Evolutionary conservation across 176 grass and related monocot genomes (phyloP), one percentile per base, ranked within the genome.

Genomic region (Oryza rufipogon): DNA sequence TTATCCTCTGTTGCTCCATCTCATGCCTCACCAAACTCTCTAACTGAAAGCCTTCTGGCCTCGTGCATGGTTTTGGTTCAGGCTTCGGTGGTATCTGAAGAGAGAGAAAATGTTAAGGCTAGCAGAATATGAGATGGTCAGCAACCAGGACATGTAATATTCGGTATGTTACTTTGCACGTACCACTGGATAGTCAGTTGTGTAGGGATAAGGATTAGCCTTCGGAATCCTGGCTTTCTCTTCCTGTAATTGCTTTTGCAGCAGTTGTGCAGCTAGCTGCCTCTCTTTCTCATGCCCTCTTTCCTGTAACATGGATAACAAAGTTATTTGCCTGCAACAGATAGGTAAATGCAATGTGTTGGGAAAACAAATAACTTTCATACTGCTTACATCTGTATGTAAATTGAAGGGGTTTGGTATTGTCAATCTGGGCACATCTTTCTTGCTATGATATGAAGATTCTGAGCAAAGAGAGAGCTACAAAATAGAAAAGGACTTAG

Each of bases 101-200:
- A 77, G 7, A 48, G 63, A 36, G 67, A 60, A 88, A 70, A 66
- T 68, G 36, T 91, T 66, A 48, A 48, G 41, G 12, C 36, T 77
- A n/a, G 11, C 64, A 52, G 14, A 85, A 72, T n/a, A 75, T 86
- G 6, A 51, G 41, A 70, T 73, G 39, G 46, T 38, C 19, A 45
- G 4, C 14, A 63, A 48, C 52, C 68, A 70, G 9, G 56, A 75
- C 30, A 49, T 4, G 73, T n/a, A 46, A 78, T 16, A 36, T 38
- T 63, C 25, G 56, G 10, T 41, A 64, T 38, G 32, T 66, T 17
- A 61, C 30, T 28, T 66, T 64, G 65, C 75, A 64, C 41, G 71
- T 92, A 99, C 97, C 84, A 92, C 94, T 71, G 97, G 97, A 68
- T 92, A 99, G 67, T 99, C 93, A 20, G 93, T 99, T 16, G 97